Base-by-base conservation (phyloP, 208 protist genomes). In the Tritrichomonas musculus region DNA sequence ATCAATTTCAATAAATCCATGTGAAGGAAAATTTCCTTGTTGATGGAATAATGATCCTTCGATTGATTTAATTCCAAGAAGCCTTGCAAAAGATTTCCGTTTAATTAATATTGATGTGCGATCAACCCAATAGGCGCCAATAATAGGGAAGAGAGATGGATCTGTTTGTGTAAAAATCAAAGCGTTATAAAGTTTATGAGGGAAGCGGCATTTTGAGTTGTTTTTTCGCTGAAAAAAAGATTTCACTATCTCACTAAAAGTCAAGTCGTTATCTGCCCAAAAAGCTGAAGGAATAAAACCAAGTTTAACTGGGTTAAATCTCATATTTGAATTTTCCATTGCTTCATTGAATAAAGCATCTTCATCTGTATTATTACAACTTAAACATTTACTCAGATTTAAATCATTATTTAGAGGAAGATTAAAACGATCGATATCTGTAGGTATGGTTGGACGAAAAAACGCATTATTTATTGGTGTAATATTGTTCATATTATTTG, bases 1-100 rank as follows among this genome's bases (percentile, higher is more conserved):
- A 47, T 82, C 73, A 82, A 13, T n/a, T 30, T 82, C 73, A 33
- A 39, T 27, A 17, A 88, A 88, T n/a, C 77, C 77, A 36, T 88
- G 77, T 27, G 77, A 88, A 20, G 77, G 77, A n/a, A 88, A 88
- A 20, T 88, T 88, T 14, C 77, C 77, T 50, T 88, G 77, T 60
- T 57, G 41, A 36, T 88, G 77, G 47, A 88, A 88, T 1, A 88
- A 17, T 8, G n/a, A 25, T 33, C 77, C 77, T 39, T 88, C 77
- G 22, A 88, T 60, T 88, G 77, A n/a, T 20, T 11, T 53, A 4
- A 88, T 47, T 57, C 77, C 77, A 39, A 88, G 44, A 53, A 88
- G 47, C 27, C 47, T 53, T 53, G 47, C 41, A 36, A 88, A 88
- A 55, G 47, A 11, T 41, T 57, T 27, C 22, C 47, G 25, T 3